Conservation (phyloP, 495 filamentous ascomycete genomes). For the Gamarada debralockiae region DNA sequence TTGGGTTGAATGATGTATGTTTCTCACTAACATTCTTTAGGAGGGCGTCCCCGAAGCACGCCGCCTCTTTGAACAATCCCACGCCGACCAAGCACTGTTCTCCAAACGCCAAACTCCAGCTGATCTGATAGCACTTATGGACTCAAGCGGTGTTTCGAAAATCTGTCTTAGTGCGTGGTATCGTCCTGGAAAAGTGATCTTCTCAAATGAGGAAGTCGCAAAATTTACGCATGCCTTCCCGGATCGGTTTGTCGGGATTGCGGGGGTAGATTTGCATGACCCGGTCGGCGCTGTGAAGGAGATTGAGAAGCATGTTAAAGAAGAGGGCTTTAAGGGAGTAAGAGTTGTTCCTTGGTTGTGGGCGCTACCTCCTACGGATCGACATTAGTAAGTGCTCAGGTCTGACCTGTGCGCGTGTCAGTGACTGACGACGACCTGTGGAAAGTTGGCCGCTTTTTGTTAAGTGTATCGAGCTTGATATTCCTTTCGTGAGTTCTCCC, state of each 20-base stretch:
- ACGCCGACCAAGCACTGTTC: background rate
- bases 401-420: background rate
- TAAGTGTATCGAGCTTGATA: background rate
- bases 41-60: background rate
- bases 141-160: background rate
- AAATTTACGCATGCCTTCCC: background rate
- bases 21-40: background rate
- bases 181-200: background rate
- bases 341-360: background rate
- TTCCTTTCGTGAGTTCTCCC: background rate
- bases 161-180: background rate
- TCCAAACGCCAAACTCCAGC: background rate
- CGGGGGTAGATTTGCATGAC: background rate
- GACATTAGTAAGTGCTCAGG: background rate
- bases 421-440: background rate
- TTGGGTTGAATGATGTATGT: too few relatives aligned
- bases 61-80: background rate
- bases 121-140: background rate
- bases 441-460: background rate
- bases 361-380: background rate
- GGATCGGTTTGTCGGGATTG: background rate
- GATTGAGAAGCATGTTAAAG: background rate
- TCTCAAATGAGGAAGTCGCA: background rate
- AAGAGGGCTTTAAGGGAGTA: background rate
- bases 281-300: background rate